Percentiles rank a stretch among this genome's conserved stretches.
Evolutionary conservation across 768 basidiomycete species (phyloP).

Genomic region (Macrolepiota dolichaula): DNA sequence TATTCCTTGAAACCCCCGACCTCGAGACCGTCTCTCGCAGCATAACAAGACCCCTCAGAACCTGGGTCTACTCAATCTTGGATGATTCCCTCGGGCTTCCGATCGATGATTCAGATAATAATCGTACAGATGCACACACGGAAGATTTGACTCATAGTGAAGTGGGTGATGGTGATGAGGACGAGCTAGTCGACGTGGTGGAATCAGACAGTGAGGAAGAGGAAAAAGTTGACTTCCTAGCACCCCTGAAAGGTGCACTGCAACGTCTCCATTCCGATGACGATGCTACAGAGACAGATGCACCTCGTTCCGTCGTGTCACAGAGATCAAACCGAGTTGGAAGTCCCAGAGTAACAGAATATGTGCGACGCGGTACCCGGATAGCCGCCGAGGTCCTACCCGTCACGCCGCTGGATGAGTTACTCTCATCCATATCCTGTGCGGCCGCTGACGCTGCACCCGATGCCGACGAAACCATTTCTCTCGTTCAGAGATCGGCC

Average conservation of each 20-base stretch:
- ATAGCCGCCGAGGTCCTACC: conserved; percentile 55
- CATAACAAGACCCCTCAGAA: conserved; percentile 59
- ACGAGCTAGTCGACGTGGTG: conserved; percentile 68
- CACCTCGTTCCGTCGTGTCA: conserved; percentile 30
- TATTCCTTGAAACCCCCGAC: conserved; percentile 82
- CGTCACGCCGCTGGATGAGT: conserved; percentile 44
- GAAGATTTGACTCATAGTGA: conserved; percentile 12
- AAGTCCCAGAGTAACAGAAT: conserved; percentile 43
- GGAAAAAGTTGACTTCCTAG: conserved; percentile 54
- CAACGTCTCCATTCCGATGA: conserved; percentile 51
- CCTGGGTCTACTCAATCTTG: conserved; percentile 66
- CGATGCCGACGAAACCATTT: conserved; percentile 25
- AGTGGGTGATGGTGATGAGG: conserved; percentile 38
- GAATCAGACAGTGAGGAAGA: conserved; percentile 57
- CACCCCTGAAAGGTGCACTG: conserved; percentile 66
- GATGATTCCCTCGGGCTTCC: conserved; percentile 67
- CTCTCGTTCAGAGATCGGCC: conserved; percentile 47
- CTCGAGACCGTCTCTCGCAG: conserved; percentile 60
- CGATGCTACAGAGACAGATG: conserved; percentile 22
- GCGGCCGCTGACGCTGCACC: conserved; percentile 23
- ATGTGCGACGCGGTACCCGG: conserved; percentile 67
- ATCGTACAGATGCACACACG: not conserved
- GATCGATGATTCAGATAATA: conserved; percentile 12
- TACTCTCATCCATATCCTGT: conserved; percentile 39
- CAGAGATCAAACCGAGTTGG: conserved; percentile 21